These are phyloP conservation scores for Trichothecium roseum DNA, from an alignment of 2,329 filamentous ascomycete species.

Conservation along the genomic window DNA sequence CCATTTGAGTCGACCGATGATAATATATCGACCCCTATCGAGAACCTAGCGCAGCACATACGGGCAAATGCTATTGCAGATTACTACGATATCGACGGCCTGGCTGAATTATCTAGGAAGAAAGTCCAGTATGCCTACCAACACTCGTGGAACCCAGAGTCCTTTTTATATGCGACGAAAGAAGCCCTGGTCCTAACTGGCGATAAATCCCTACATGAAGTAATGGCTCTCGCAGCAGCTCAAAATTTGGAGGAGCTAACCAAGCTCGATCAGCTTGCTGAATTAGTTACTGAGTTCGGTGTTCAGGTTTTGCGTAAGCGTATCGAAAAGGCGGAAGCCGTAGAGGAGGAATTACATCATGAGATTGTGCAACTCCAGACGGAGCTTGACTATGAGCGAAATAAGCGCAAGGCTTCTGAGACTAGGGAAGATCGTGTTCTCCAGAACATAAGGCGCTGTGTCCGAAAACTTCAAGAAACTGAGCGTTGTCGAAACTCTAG, in stretches of 20 bases:
- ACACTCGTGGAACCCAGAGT: neutral
- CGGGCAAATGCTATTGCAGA: slow-evolving; percentile 12
- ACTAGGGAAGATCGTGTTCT: too few relatives aligned
- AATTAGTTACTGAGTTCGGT: neutral
- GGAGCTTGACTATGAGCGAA: too few relatives aligned
- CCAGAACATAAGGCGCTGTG: too few relatives aligned
- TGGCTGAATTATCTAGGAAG: slow-evolving; percentile 6
- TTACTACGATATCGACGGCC: slow-evolving; percentile 9
- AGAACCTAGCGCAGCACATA: slow-evolving; percentile 9
- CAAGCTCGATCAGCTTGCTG: too few relatives aligned
- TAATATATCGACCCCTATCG: too few relatives aligned
- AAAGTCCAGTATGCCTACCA: slow-evolving; percentile 4
- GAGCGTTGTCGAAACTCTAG: too few relatives aligned
- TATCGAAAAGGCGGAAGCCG: too few relatives aligned
- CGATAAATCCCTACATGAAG: neutral
- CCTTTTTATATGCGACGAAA: neutral
- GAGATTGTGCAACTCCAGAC: too few relatives aligned
- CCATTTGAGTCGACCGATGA: too few relatives aligned
- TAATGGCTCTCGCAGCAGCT: neutral
- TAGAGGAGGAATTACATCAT: too few relatives aligned
- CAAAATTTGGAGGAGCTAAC: neutral
- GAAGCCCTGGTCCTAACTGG: neutral
- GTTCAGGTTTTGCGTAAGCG: neutral
- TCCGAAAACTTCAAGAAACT: too few relatives aligned
- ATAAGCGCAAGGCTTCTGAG: too few relatives aligned